These are phyloP conservation scores for Hypoxylon trugodes DNA, from an alignment of 495 filamentous ascomycete genomes.

Conservation along the genomic window DNA sequence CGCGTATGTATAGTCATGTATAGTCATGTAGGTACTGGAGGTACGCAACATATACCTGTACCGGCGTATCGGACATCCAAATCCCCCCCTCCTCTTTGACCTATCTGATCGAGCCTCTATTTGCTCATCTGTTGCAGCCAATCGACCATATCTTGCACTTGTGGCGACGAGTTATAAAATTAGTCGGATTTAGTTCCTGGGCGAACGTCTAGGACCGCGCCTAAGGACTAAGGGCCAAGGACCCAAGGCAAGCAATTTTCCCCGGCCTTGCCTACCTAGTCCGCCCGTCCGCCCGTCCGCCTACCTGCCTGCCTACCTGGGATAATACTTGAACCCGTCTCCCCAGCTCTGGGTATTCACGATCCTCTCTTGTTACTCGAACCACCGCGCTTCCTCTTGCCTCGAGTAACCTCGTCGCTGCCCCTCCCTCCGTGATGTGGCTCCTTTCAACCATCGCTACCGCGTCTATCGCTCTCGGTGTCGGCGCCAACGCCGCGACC, in stretches of 20 bases:
- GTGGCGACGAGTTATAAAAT: slow-evolving; percentile 13
- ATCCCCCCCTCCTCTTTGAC: background rate
- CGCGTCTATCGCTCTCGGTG: slow-evolving; percentile 17
- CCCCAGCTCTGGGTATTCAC: background rate
- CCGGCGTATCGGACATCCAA: background rate
- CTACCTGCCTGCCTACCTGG: no score
- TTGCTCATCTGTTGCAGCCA: background rate
- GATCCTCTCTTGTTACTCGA: background rate
- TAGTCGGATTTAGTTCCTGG: background rate
- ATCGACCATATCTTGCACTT: slow-evolving; percentile 4
- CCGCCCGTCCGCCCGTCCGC: no score
- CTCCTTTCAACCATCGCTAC: slow-evolving; percentile 14
- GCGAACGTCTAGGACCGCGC: background rate
- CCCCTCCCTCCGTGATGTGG: slow-evolving; percentile 25
- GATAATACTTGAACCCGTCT: background rate
- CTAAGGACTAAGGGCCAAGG: background rate
- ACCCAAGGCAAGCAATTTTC: background rate
- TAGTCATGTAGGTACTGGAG: no score
- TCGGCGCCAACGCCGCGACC: slow-evolving; percentile 10
- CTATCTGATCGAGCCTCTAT: background rate
- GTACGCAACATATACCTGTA: slow-evolving; percentile 12
- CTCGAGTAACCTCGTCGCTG: background rate
- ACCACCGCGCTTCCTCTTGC: background rate
- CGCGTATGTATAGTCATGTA: no score
- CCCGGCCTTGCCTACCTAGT: no score